Evolutionary conservation across 2,329 filamentous ascomycete genomes (phyloP).

Genomic region (Fusarium buharicum): DNA sequence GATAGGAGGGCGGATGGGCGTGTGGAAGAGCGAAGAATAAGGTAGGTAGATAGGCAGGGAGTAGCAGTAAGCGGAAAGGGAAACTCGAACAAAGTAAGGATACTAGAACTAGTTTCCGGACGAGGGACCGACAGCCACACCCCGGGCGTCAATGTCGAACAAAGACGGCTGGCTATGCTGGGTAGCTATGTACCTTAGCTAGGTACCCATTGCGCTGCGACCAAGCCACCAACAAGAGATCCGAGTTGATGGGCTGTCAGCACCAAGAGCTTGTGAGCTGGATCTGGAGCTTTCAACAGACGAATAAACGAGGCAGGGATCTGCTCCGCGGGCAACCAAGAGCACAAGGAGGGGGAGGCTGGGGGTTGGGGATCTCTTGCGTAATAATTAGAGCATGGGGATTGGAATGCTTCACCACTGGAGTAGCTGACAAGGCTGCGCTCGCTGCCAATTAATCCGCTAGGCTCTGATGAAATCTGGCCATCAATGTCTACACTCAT

Average conservation of each 20-base stretch:
- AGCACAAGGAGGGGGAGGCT: constrained; percentile 20
- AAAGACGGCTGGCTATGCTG: constrained; percentile 34
- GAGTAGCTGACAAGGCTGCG: constrained; percentile 27
- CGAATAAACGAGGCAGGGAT: constrained; percentile 24
- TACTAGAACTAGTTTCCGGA: constrained; percentile 32
- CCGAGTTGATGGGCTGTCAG: constrained; percentile 28
- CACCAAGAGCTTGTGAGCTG: constrained; percentile 22
- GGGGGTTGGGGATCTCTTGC: constrained; percentile 26
- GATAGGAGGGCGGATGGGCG: constrained; percentile 19
- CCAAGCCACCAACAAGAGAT: constrained; percentile 41
- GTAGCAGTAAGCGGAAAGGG: constrained; percentile 28
- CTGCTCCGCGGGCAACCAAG: constrained; percentile 21
- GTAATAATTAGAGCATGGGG: constrained; percentile 36
- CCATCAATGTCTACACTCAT: neutral
- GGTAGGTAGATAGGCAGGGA: constrained; percentile 24
- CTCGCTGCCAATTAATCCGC: constrained; percentile 23
- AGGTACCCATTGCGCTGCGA: constrained; percentile 36
- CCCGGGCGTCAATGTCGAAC: constrained; percentile 28
- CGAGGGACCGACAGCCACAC: constrained; percentile 23
- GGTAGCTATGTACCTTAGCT: neutral
- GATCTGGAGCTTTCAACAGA: constrained; percentile 24
- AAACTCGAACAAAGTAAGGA: constrained; percentile 27
- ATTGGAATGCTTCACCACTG: constrained; percentile 33
- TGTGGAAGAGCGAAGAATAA: constrained; percentile 21
- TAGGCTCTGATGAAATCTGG: constrained; percentile 9